A percentile compares a stretch with the other conserved stretches of the same genome.
Conservation (phyloP, 2,329 filamentous ascomycete species). For the Ceratocystiopsis sp. region DNA sequence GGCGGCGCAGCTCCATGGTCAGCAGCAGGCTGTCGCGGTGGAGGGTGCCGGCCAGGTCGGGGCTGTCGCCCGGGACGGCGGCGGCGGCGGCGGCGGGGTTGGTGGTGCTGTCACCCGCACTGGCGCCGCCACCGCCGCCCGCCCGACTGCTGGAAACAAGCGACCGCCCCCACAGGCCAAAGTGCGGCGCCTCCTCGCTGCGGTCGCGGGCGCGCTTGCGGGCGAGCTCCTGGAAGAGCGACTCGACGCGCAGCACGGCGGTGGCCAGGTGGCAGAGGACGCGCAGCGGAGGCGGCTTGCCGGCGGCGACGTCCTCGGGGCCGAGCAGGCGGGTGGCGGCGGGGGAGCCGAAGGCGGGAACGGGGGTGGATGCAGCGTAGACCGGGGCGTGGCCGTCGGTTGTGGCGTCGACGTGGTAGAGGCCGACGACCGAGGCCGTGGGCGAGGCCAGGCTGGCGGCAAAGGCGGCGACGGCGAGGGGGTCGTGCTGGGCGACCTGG, state of each 20-base stretch:
- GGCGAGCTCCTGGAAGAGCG: conserved; percentile 56
- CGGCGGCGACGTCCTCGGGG: conserved; percentile 22
- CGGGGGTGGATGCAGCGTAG: not conserved
- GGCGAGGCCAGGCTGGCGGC: conserved; percentile 53
- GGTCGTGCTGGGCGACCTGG: conserved; percentile 36
- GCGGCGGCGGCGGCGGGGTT: too few species aligned
- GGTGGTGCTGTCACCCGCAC: too few species aligned
- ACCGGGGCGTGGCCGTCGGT: conserved; percentile 12
- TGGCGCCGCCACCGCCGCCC: too few species aligned
- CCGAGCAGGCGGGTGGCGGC: too few species aligned
- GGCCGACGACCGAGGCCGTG: conserved; percentile 52
- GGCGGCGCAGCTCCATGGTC: conserved; percentile 71
- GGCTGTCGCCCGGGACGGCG: too few species aligned
- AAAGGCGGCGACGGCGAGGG: conserved; percentile 46
- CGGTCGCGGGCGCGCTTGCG: conserved; percentile 60
- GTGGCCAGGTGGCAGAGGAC: conserved; percentile 77
- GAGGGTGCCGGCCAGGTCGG: conserved; percentile 4
- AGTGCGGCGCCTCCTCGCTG: conserved; percentile 58
- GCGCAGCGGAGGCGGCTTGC: conserved; percentile 52
- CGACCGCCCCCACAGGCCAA: conserved; percentile 43
- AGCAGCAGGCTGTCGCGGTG: conserved; percentile 44
- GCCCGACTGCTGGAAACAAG: too few species aligned
- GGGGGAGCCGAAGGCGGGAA: conserved; percentile 4
- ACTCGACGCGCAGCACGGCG: conserved; percentile 57
- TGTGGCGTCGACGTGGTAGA: conserved; percentile 72